Evolutionary conservation across 345 rosid genomes (phyloP).

Genomic region (Acer yangbiense): DNA sequence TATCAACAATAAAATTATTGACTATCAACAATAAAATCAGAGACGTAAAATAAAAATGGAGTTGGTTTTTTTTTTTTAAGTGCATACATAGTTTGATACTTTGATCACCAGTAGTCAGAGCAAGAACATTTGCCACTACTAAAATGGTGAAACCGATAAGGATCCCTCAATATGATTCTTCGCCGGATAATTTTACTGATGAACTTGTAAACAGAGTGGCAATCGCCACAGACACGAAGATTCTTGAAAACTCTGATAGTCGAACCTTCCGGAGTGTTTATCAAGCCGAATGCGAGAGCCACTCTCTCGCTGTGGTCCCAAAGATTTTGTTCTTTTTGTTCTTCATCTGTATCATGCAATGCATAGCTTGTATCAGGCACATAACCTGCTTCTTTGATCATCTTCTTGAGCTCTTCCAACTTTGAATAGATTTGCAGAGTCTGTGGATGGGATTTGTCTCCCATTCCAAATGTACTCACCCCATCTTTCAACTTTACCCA

Average conservation of each 20-base stretch:
- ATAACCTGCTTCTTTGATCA: slow-evolving; percentile 79
- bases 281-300: slow-evolving; percentile 76
- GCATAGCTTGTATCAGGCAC: slow-evolving; percentile 75
- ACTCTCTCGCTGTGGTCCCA: slow-evolving; percentile 94
- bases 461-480: slow-evolving; percentile 70
- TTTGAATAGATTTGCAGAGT: slow-evolving; percentile 55
- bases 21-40: no score
- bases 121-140: slow-evolving; percentile 75
- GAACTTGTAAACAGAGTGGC: slow-evolving; percentile 82
- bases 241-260: slow-evolving; percentile 73
- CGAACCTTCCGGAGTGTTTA: slow-evolving; percentile 59
- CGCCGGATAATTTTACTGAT: slow-evolving; percentile 53
- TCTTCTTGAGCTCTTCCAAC: slow-evolving; percentile 75
- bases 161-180: slow-evolving; percentile 68
- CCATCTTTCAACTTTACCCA: slow-evolving; percentile 82
- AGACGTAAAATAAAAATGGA: no score
- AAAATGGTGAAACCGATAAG: slow-evolving; percentile 87
- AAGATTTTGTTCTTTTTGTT: slow-evolving; percentile 84
- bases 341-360: slow-evolving; percentile 90
- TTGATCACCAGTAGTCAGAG: slow-evolving; percentile 70
- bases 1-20: no score
- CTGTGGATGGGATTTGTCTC: slow-evolving; percentile 69
- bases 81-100: neutral
- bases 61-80: neutral
- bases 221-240: slow-evolving; percentile 82